These are phyloP conservation scores for Aspergillus sclerotiicarbonarius DNA, from an alignment of 495 filamentous ascomycete species.

Conservation along the genomic window DNA sequence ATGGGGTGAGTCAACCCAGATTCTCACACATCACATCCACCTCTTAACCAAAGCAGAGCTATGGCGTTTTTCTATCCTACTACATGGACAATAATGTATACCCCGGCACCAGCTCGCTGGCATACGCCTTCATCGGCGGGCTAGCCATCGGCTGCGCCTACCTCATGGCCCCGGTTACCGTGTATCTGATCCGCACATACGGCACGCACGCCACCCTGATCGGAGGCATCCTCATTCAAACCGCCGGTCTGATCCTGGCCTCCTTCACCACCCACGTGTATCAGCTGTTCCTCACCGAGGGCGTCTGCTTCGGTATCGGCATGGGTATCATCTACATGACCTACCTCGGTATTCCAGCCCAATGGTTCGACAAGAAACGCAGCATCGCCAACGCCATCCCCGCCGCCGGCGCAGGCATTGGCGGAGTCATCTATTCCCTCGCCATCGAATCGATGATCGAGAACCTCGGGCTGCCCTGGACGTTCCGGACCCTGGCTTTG, in stretches of 20 bases:
- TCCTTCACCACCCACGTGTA: constrained; percentile 63
- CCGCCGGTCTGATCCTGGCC: constrained; percentile 54
- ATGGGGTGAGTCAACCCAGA: constrained; percentile 38
- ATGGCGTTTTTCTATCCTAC: constrained; percentile 63
- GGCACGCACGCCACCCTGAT: constrained; percentile 53
- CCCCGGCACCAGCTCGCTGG: constrained; percentile 49
- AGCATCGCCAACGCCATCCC: constrained; percentile 51
- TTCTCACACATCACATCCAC: background rate
- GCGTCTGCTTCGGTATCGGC: constrained; percentile 66
- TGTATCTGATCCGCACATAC: constrained; percentile 47
- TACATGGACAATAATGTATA: constrained; percentile 60
- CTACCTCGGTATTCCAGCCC: constrained; percentile 56
- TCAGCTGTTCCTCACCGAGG: constrained; percentile 72
- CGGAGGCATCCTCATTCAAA: constrained; percentile 54
- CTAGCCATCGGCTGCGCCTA: constrained; percentile 60
- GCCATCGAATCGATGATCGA: constrained; percentile 47
- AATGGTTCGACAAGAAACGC: constrained; percentile 63
- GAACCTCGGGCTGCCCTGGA: constrained; percentile 43
- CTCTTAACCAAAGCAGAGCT: constrained; percentile 40
- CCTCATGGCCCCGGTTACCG: constrained; percentile 58
- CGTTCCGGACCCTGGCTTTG: constrained; percentile 50
- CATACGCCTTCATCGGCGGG: constrained; percentile 69
- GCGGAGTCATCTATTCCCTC: constrained; percentile 51
- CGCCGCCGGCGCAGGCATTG: constrained; percentile 48
- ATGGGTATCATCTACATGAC: constrained; percentile 70